phyloP scores from a whole-genome alignment of 169 alveolate genomes.

The Cryptosporidium andersoni region DNA sequence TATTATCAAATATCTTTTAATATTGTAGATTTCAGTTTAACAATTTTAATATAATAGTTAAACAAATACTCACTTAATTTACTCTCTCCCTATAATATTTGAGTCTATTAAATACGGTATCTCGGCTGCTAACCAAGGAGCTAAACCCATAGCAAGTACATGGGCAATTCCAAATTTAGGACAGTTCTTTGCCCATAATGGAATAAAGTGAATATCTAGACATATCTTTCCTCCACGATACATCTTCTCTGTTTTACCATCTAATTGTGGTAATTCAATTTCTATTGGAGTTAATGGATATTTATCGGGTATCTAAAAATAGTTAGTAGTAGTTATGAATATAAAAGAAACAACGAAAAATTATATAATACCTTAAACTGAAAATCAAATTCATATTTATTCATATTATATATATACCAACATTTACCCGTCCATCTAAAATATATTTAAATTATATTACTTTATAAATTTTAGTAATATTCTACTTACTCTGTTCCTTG shows the following conservation, averaged over 20 bases:
- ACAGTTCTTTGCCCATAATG: conserved; percentile 91
- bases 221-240: conserved; percentile 98
- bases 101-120: conserved; percentile 88
- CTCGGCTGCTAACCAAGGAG: conserved; percentile 99
- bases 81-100: conserved; percentile 47
- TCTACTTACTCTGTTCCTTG: conserved; percentile 86
- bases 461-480: not conserved
- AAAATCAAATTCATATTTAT: conserved; percentile 89
- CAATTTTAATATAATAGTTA: too few relatives aligned
- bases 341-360: not conserved
- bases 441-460: not conserved
- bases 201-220: conserved; percentile 94
- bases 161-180: conserved; percentile 97
- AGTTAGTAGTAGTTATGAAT: not conserved
- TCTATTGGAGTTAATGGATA: conserved; percentile 96
- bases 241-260: conserved; percentile 96
- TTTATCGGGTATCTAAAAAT: conserved; percentile 90
- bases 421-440: conserved; percentile 95
- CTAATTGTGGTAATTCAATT: conserved; percentile 92
- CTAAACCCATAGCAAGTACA: conserved; percentile 93
- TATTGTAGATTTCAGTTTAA: too few relatives aligned
- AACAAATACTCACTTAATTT: not conserved
- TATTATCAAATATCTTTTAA: too few relatives aligned
- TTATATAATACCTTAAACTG: conserved; percentile 83
- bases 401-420: conserved; percentile 93